Conservation (phyloP, 2,329 filamentous ascomycete species). For the Periconia macrospinosa region DNA sequence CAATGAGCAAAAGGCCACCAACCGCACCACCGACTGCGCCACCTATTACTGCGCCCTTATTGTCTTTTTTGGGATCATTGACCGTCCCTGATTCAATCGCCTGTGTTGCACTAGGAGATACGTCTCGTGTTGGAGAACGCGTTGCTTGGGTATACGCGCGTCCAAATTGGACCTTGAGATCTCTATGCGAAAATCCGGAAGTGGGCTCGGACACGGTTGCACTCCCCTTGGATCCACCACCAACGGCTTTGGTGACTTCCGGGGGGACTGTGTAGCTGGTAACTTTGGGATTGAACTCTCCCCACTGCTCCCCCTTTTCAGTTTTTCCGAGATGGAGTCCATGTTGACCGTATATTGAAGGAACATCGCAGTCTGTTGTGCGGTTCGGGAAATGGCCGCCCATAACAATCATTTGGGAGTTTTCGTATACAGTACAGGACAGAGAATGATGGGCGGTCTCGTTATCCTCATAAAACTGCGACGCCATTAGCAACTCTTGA, state of each 20-base stretch:
- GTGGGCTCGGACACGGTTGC: slow-evolving; percentile 56
- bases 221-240: slow-evolving; percentile 46
- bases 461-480: slow-evolving; percentile 13
- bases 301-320: slow-evolving; percentile 45
- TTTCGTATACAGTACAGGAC: slow-evolving; percentile 56
- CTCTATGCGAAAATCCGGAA: slow-evolving; percentile 48
- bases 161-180: slow-evolving; percentile 55
- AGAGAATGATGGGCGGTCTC: slow-evolving; percentile 53
- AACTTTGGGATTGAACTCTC: slow-evolving; percentile 50
- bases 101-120: not conserved
- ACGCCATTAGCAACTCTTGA: not conserved
- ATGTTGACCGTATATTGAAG: slow-evolving; percentile 55
- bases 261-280: slow-evolving; percentile 55
- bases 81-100: not conserved
- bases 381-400: slow-evolving; percentile 48
- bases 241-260: slow-evolving; percentile 50
- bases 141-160: slow-evolving; percentile 45
- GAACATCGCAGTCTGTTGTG: slow-evolving; percentile 49
- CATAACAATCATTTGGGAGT: slow-evolving; percentile 62
- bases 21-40: slow-evolving; percentile 1
- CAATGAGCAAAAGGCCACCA: not conserved
- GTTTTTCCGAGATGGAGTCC: slow-evolving; percentile 52
- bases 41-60: not conserved
- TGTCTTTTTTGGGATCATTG: not conserved
- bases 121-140: not conserved